Percentiles rank a stretch among this genome's conserved stretches.
Conservation (phyloP, 345 rosid species). For the Murraya paniculata region DNA sequence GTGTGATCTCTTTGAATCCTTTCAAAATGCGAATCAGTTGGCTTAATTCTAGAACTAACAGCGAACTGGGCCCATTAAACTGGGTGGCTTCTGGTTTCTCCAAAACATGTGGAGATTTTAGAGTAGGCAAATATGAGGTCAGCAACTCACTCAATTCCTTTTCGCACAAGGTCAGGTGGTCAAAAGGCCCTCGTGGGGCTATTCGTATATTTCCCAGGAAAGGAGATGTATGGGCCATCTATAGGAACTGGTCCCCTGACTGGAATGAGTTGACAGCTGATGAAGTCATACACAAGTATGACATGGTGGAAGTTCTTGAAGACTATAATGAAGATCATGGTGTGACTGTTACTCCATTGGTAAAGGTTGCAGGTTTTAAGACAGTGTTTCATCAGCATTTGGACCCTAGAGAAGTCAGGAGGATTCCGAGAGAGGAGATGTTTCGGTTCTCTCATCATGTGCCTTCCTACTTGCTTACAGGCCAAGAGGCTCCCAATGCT, state of each 20-base stretch:
- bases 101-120: constrained; percentile 63
- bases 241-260: constrained; percentile 61
- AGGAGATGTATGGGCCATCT: constrained; percentile 74
- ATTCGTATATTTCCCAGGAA: constrained; percentile 53
- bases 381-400: constrained; percentile 50
- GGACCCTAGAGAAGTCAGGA: constrained; percentile 40
- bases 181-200: constrained; percentile 40
- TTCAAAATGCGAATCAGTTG: constrained; percentile 52
- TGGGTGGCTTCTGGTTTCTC: constrained; percentile 71
- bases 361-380: constrained; percentile 68
- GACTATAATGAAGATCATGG: constrained; percentile 59
- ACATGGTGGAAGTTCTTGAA: constrained; percentile 69
- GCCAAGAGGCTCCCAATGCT: constrained; percentile 51
- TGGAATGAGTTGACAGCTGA: constrained; percentile 54
- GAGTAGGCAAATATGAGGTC: constrained; percentile 43
- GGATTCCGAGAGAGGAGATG: constrained; percentile 53
- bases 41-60: constrained; percentile 51
- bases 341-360: constrained; percentile 51
- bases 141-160: constrained; percentile 45
- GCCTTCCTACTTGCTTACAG: constrained; percentile 60
- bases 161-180: constrained; percentile 56
- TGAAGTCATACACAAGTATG: constrained; percentile 47
- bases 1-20: constrained; percentile 53
- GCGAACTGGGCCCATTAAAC: constrained; percentile 45
- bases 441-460: constrained; percentile 74